Base-by-base conservation (phyloP, 345 rosid genomes). In the Salix purpurea region DNA sequence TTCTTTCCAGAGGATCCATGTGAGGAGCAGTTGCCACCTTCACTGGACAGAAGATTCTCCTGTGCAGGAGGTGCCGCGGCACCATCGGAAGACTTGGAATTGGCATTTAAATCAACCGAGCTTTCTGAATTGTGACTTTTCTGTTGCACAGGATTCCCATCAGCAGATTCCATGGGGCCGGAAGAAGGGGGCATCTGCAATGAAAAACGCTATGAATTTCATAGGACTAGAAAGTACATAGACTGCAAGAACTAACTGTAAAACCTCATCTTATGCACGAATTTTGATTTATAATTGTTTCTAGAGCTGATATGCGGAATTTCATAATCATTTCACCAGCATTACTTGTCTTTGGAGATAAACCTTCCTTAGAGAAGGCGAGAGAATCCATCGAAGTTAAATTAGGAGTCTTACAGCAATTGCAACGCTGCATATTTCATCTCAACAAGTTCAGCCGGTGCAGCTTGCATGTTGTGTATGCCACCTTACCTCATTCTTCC, bases 101-200 rank as follows among this genome's bases (percentile, higher is more conserved):
- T 82, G 12, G 79, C 44, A 64, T 21, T 42, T 30, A 79, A 74
- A 85, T 85, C 82, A n/a, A 82, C 83, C 84, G 83, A 83, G 86
- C 79, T 86, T 65, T 66, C 81, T 58, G 80, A 74, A 76, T 70
- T 75, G 28, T 72, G 52, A 42, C 37, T 71, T 68, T 79, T 79
- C 2, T 75, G 50, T 66, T 87, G 82, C 39, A 65, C 48, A 30
- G 80, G 52, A 52, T 76, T 84, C 50, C 37, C 61, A 4, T 58
- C 56, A 2, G 46, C 40, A 75, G 83, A 42, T 40, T 28, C 67
- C 81, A 37, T 68, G 65, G 58, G 70, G 36, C 76, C 37, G 34
- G 86, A 76, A 72, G 87, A 78, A 52, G 76, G 16, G 40, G 52
- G 75, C 60, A 77, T 81, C 96, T 93, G 81, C 85, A 83, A 61